Conservation (phyloP, 139 green algal species). For the Chara braunii region DNA sequence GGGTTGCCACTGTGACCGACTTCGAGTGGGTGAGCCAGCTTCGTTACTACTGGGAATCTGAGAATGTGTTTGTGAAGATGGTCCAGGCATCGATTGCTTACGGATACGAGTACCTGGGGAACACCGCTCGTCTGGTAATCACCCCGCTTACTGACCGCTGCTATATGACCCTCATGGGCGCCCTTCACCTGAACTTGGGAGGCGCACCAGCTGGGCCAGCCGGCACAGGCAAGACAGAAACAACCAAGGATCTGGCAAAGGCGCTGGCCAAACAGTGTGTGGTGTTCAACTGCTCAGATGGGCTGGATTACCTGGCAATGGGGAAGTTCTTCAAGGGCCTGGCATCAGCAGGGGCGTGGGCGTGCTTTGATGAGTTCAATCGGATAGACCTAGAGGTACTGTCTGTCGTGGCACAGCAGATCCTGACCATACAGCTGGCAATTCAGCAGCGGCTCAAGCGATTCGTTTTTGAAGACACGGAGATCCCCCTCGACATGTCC, state of each 20-base stretch:
- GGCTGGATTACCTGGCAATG: conserved; percentile 66
- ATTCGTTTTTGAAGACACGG: conserved; percentile 74
- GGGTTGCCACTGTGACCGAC: conserved; percentile 43
- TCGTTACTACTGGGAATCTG: conserved; percentile 71
- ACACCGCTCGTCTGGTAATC: conserved; percentile 48
- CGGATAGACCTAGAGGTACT: conserved; percentile 63
- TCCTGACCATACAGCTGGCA: conserved; percentile 46
- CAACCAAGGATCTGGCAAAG: conserved; percentile 51
- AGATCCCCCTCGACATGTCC: conserved; percentile 61
- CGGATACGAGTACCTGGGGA: conserved; percentile 52
- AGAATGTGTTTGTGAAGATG: conserved; percentile 70
- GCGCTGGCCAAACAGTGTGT: conserved; percentile 58
- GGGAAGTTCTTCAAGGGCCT: conserved; percentile 79
- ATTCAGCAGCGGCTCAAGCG: conserved; percentile 62
- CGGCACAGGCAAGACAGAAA: too few relatives aligned
- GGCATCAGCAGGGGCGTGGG: conserved; percentile 62
- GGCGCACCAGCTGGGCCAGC: conserved; percentile 45
- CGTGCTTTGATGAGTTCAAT: conserved; percentile 85
- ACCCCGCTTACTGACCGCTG: conserved; percentile 45
- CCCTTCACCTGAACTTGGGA: conserved; percentile 48
- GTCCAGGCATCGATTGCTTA: conserved; percentile 52
- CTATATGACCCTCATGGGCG: conserved; percentile 52
- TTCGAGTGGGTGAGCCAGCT: conserved; percentile 73
- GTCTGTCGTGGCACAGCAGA: too few relatives aligned
- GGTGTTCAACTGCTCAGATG: conserved; percentile 61